These are phyloP conservation scores for Mychonastes homosphaera DNA, from an alignment of 139 green algal genomes.

Conservation along the genomic window DNA sequence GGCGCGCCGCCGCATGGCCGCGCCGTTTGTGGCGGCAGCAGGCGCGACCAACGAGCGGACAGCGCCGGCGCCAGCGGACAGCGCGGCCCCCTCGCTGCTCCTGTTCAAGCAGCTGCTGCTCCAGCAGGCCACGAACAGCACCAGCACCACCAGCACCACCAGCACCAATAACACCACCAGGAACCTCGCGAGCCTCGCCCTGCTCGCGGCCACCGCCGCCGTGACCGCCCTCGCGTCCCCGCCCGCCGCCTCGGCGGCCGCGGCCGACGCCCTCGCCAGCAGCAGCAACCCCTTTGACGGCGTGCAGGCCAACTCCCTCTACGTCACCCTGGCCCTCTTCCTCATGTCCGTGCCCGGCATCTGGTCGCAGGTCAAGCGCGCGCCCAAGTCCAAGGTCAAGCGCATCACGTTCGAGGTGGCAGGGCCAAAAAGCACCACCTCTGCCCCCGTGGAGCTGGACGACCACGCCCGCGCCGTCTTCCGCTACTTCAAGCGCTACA, in stretches of 20 bases:
- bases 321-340: slow-evolving; percentile 76
- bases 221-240: neutral
- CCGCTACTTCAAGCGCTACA: slow-evolving; percentile 26
- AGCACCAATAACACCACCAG: neutral
- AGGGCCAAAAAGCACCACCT: slow-evolving; percentile 28
- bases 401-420: slow-evolving; percentile 66
- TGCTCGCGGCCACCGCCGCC: neutral
- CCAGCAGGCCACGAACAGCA: no score
- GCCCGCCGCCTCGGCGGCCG: neutral
- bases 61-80: no score
- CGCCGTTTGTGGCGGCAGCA: no score
- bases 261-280: slow-evolving; percentile 1
- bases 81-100: no score
- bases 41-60: no score
- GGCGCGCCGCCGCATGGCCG: no score
- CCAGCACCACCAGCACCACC: neutral
- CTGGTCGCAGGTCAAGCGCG: slow-evolving; percentile 83
- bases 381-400: slow-evolving; percentile 64
- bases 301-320: slow-evolving; percentile 49
- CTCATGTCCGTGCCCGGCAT: slow-evolving; percentile 67
- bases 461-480: slow-evolving; percentile 56
- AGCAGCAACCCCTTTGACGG: slow-evolving; percentile 25
- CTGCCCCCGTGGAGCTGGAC: slow-evolving; percentile 47
- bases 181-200: neutral
- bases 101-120: no score